phyloP scores from a whole-genome alignment of 768 basidiomycete species.

The Naganishia onofrii region DNA sequence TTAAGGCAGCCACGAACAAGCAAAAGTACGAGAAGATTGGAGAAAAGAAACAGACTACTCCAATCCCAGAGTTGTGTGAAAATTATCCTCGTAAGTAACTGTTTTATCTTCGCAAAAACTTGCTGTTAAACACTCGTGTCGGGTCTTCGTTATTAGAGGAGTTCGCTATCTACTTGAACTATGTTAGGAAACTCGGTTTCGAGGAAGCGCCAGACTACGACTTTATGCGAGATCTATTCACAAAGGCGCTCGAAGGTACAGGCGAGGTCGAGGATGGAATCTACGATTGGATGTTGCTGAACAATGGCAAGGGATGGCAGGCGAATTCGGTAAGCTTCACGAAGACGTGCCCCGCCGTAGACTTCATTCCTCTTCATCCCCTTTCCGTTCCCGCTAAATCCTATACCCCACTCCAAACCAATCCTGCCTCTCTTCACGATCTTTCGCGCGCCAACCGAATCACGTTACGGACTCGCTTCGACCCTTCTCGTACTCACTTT shows the following conservation, averaged over 20 bases:
- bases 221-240: constrained; percentile 90
- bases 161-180: constrained; percentile 97
- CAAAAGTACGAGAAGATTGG: constrained; percentile 99
- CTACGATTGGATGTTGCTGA: constrained; percentile 93
- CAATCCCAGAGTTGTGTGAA: constrained; percentile 94
- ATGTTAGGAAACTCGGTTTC: constrained; percentile 97
- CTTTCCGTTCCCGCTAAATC: constrained; percentile 25
- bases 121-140: not conserved
- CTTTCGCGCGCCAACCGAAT: not conserved
- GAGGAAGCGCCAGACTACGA: constrained; percentile 99
- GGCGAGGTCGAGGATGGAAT: constrained; percentile 87
- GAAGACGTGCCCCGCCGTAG: not conserved
- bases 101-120: not conserved
- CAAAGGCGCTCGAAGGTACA: constrained; percentile 86
- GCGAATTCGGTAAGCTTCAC: constrained; percentile 63
- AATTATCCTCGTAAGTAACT: constrained; percentile 65
- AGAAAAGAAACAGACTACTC: constrained; percentile 97
- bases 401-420: not conserved
- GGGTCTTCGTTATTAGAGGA: constrained; percentile 64
- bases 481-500: not conserved
- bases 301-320: constrained; percentile 95
- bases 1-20: constrained; percentile 99
- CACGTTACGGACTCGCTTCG: not conserved
- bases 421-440: not conserved
- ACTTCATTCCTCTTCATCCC: not conserved